A percentile compares a stretch with the other conserved stretches of the same genome.
phyloP scores from a whole-genome alignment of 148 eudicot genomes.

The Vaccinium darrowii region DNA sequence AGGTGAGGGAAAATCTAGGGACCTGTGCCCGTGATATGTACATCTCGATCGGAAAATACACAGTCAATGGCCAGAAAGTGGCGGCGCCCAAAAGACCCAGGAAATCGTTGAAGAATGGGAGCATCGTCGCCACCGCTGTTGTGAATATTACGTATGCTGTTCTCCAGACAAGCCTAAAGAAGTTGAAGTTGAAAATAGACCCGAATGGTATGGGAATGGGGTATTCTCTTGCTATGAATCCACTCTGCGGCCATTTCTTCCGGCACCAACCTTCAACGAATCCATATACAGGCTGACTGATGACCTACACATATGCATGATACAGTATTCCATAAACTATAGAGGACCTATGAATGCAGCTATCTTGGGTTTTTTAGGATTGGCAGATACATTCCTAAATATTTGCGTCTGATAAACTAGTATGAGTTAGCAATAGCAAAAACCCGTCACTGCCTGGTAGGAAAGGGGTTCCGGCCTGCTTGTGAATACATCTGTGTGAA shows the following conservation, averaged over 20 bases:
- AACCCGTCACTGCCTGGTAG: neutral
- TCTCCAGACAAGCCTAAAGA: slow-evolving; percentile 53
- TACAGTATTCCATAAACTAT: neutral
- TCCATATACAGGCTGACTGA: slow-evolving; percentile 46
- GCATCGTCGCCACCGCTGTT: slow-evolving; percentile 44
- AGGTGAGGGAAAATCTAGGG: slow-evolving; percentile 24
- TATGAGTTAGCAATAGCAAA: neutral
- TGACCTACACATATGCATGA: slow-evolving; percentile 34
- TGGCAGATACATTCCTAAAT: no score
- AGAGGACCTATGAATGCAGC: neutral
- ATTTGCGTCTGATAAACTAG: no score
- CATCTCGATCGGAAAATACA: slow-evolving; percentile 64
- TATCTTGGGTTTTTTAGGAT: no score
- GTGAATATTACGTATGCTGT: slow-evolving; percentile 41
- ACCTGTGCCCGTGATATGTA: slow-evolving; percentile 42
- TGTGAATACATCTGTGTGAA: neutral
- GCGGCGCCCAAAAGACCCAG: slow-evolving; percentile 59
- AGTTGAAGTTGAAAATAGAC: slow-evolving; percentile 29
- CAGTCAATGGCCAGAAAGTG: slow-evolving; percentile 65
- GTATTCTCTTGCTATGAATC: slow-evolving; percentile 38
- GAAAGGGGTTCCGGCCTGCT: neutral
- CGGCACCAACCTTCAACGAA: slow-evolving; percentile 41
- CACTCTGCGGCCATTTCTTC: slow-evolving; percentile 38
- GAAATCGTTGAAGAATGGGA: slow-evolving; percentile 71
- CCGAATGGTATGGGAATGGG: slow-evolving; percentile 21